Evolutionary conservation across 169 alveolate genomes (phyloP).

Genomic region (Plasmodium blacklocki): DNA sequence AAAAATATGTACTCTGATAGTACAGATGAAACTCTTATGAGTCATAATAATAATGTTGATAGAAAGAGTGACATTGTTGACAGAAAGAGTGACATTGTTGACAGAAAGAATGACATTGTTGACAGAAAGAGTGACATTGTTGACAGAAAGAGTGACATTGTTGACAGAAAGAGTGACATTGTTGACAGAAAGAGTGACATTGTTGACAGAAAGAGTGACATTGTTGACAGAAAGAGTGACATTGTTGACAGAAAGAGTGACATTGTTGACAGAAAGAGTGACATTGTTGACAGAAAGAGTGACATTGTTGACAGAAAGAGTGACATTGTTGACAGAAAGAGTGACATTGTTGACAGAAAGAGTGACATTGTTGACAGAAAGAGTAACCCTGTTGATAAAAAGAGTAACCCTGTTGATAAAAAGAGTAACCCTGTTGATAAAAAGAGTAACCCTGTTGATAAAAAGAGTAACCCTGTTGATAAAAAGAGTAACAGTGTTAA

Average conservation of each 20-base stretch:
- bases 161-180: not conserved
- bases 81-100: not conserved
- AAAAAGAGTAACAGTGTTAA: not conserved
- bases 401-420: not conserved
- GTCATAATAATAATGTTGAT: not conserved
- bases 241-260: not conserved
- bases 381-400: not conserved
- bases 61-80: not conserved
- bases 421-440: not conserved
- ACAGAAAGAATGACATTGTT: not conserved
- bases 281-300: not conserved
- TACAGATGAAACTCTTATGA: not conserved
- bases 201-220: not conserved
- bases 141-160: not conserved
- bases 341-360: not conserved
- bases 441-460: not conserved
- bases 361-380: not conserved
- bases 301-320: not conserved
- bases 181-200: not conserved
- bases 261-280: not conserved
- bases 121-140: not conserved
- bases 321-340: not conserved
- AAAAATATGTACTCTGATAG: not conserved
- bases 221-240: not conserved
- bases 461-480: not conserved